Conservation (phyloP, 306 rosid species). For the Dalbergia cultrata region DNA sequence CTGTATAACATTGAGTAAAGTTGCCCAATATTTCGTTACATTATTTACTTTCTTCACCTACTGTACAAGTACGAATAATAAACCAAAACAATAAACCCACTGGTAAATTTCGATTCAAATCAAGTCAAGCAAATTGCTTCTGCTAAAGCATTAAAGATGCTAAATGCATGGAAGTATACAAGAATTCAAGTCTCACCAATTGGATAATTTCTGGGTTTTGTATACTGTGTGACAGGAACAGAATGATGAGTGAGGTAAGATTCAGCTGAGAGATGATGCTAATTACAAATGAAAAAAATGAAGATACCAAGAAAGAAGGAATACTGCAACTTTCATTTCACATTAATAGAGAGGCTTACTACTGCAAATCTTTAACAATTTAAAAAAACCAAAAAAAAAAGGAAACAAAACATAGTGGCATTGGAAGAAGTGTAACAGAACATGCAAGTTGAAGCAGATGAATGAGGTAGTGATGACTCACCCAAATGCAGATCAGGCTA, state of each 20-base stretch:
- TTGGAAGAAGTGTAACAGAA: neutral
- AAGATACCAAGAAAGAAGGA: too few relatives aligned
- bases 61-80: too few relatives aligned
- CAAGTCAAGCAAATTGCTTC: neutral
- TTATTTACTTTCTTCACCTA: too few relatives aligned
- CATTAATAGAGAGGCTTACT: neutral
- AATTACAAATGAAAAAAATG: neutral
- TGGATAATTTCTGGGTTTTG: neutral
- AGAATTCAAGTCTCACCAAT: neutral
- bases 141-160: neutral
- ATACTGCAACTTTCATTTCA: neutral
- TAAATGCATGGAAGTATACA: neutral
- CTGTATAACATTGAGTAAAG: too few relatives aligned
- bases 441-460: neutral
- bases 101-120: neutral
- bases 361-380: neutral
- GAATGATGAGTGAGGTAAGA: neutral
- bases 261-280: neutral
- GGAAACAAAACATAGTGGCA: neutral
- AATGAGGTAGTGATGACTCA: constrained; percentile 6
- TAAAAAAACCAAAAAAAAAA: neutral
- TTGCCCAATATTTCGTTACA: too few relatives aligned
- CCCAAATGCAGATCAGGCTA: constrained; percentile 1
- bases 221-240: neutral
- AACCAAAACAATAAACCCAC: too few relatives aligned